Base-by-base conservation (phyloP, 2,329 filamentous ascomycete genomes). In the Tolypocladium pustulatum region DNA sequence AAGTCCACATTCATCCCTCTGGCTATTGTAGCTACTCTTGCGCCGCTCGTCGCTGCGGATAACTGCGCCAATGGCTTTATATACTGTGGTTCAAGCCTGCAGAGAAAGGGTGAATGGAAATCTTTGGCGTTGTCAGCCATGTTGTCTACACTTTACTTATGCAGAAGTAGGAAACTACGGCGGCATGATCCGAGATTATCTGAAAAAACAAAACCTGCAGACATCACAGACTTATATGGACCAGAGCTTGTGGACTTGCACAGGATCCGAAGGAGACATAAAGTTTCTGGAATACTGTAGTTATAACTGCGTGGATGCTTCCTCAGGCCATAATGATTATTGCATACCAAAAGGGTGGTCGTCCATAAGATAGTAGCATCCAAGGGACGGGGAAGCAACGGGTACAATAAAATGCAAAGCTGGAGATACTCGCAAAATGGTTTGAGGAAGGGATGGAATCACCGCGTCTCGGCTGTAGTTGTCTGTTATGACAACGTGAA, bases 391-490 rank as follows among this genome's bases (percentile, higher is more conserved):
- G 17, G 38, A n/a, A 7, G 3, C 6, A n/a, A 9, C 7, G 8
- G n/a, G 6, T 20, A 6, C 17, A 20, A 20, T 46, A 25, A 10
- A 10, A 6, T 13, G 20, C 41, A 15, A 15, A 46, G 3, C 17
- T 46, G 22, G 22, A 25, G 41, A 38, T 25, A 4, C 63, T 61
- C 8, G 67, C 69, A 0, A 73, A 61, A 15, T 69, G n/a, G 62
- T 22, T 64, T 65, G 58, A 73, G 68, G 41, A 73, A 67, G 32
- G 70, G 67, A 32, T 64, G 55, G 8, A 68, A 66, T 56, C 71
- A 12, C 66, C 56, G 70, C 68, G 20, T 70, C 71, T 1, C 68
- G 67, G 7, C 71, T 69, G 59, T 73, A 72, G 46, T 66, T 62
- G 43, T 68, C 64, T 37, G 34, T 38, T 7, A 38, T 12, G 17